Conservation (phyloP, 129 eudicot genomes). For the Flaveria trinervia region DNA sequence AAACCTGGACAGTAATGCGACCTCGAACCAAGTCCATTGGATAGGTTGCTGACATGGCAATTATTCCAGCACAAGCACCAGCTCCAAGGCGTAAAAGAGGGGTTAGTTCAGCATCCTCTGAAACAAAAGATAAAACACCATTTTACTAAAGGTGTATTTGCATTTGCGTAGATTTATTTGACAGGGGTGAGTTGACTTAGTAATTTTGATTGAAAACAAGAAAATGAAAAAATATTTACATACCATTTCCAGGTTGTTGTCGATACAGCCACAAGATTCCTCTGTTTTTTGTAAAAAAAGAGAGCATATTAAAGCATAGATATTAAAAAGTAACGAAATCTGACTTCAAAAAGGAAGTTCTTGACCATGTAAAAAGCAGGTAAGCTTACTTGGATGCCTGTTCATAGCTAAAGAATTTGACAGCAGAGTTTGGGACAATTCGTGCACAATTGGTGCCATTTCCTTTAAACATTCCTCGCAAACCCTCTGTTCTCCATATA, state of each 20-base stretch:
- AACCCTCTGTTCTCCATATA: constrained; percentile 95
- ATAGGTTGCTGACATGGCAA: constrained; percentile 98
- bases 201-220: background rate
- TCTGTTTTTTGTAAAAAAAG: constrained; percentile 42
- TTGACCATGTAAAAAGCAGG: constrained; percentile 3
- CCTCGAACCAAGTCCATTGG: constrained; percentile 99
- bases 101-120: constrained; percentile 95
- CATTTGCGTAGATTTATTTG: background rate
- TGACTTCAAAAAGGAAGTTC: background rate
- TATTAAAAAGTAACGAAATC: background rate
- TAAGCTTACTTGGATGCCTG: constrained; percentile 84
- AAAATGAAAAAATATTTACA: constrained; percentile 8
- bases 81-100: constrained; percentile 95
- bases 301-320: constrained; percentile 4
- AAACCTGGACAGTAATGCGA: constrained; percentile 92
- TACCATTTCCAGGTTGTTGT: constrained; percentile 92
- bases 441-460: constrained; percentile 99
- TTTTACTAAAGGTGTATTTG: background rate
- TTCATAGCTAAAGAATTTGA: constrained; percentile 97
- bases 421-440: constrained; percentile 94
- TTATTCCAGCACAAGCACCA: constrained; percentile 99
- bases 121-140: constrained; percentile 7
- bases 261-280: constrained; percentile 77
- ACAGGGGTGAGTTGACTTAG: background rate
- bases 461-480: constrained; percentile 94